Base-by-base conservation (phyloP, 2,329 filamentous ascomycete species). In the Neonectria coccinea region DNA sequence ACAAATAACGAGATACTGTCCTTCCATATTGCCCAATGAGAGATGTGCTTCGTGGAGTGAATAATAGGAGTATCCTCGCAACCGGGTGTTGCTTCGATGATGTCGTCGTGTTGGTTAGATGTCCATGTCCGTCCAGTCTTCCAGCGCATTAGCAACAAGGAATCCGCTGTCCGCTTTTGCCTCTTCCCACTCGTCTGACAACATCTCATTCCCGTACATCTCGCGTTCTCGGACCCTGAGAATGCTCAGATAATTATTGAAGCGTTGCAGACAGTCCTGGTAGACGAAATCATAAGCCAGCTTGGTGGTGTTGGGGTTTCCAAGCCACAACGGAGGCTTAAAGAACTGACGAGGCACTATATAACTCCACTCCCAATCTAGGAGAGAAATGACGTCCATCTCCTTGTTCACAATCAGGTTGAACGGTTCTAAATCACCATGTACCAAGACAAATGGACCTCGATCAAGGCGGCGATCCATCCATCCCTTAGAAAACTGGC, bases 381-480 rank as follows among this genome's bases (percentile, higher is more conserved):
- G 53, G n/a, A 72, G 59, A 9, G 44, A 53, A 33, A 59, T 54
- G n/a, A 72, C 47, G 5, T 50, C 48, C 53, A 69, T 55, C 5
- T 66, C 22, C 7, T 71, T 56, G 29, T 72, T 62, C 11, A 67
- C 56, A 3, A 72, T 39, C 20, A 70, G 52, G 59, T 76, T 74
- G 16, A 65, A 67, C 16, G 60, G 55, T 20, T 64, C 58, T 4
- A 76, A 50, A 56, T 74, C 71, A 7, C 73, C 72, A 61, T 76
- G 73, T 14, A 66, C 62, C 41, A 76, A 48, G 5, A 69, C 67
- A 53, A 74, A 76, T 0, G 72, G 73, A 22, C 69, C 71, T 10
- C 54, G 42, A 14, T 67, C 65, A 45, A 54, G 36, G 8, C 29
- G 25, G 9, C 50, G 18, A 41, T 65, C 62, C 5, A 63, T n/a